Percentiles rank a stretch among this genome's conserved stretches.
Conservation (phyloP, 495 filamentous ascomycete genomes). For the Pyronema omphalodes region DNA sequence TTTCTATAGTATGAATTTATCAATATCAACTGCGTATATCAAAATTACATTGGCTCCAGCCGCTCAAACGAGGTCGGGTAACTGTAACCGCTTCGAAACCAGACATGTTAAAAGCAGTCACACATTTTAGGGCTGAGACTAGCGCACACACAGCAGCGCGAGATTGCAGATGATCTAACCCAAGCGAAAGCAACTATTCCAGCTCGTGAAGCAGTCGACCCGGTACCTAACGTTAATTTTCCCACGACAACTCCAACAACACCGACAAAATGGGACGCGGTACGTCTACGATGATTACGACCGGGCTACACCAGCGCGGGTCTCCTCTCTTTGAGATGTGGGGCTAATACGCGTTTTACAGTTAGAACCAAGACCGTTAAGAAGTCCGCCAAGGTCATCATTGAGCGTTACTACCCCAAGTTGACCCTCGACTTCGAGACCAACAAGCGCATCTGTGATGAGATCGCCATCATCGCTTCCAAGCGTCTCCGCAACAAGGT, state of each 20-base stretch:
- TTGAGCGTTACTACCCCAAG: conserved; percentile 97
- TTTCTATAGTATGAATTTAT: no score
- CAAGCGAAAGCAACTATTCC: no score
- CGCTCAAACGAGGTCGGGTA: no score
- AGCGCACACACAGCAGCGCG: no score
- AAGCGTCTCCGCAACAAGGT: conserved; percentile 99
- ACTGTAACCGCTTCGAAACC: no score
- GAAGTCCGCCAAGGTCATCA: conserved; percentile 99
- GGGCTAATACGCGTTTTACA: conserved; percentile 22
- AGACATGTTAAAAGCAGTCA: no score
- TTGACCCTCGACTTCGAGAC: conserved; percentile 99
- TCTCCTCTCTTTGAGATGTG: conserved; percentile 23
- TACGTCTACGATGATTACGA: conserved; percentile 7
- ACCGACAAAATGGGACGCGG: conserved; percentile 22
- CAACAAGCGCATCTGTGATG: conserved; percentile 99
- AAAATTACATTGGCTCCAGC: no score
- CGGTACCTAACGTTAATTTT: conserved; percentile 1
- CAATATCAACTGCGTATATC: no score
- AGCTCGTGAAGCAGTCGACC: no score
- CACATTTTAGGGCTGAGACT: no score
- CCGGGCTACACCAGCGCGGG: conserved; percentile 15
- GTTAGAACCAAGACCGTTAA: conserved; percentile 63
- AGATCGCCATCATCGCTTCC: conserved; percentile 96
- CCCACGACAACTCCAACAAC: not conserved
- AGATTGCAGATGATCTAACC: no score